Evolutionary conservation across 441 rosid genomes (phyloP), one percentile per base, ranked within the genome.

Genomic region (Eruca vesicaria): DNA sequence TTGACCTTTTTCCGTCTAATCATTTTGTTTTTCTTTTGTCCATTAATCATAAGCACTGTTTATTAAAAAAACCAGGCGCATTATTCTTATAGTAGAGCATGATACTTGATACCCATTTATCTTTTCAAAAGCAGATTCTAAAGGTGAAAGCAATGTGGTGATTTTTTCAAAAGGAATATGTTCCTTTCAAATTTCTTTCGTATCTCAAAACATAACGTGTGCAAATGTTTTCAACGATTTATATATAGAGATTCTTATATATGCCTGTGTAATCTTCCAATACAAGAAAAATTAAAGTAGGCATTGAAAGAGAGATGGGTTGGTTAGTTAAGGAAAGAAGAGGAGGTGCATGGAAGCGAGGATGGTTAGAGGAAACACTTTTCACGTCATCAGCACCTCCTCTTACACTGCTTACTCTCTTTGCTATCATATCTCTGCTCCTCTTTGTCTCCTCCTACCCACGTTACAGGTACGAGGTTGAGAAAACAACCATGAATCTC

Each of bases 361-460:
- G 95, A 19, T 90, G 92, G 93, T 20, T 80, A 57, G 85, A 86
- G 45, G 84, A 78, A 50, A 72, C 87, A 58, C 69, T 91, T 28
- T 41, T 84, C n/a, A 82, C 88, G 29, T 63, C 85, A 11, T 90
- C 92, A 20, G 73, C 82, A 12, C 98, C 98, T 55, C 92, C 97
- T 20, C 68, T 84, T 12, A 85, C 78, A 12, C 69, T 91, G 23
- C 63, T 91, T 28, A 72, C 86, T 66, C 68, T 93, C 33, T 79
- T 91, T 23, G 70, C 80, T 18, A 89, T 89, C 48, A 85, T 89
- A 29, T 64, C 83, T 70, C 64, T 83, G 56, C 82, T 89, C 19
- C 60, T 91, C 14, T 82, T 68, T 29, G 50, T 84, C 19, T 88
- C 92, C 9, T 83, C 88, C 7, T 90, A 81, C 57, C 62, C 88